Conservation (phyloP, 139 green algal species). For the Asterochloris erici region DNA sequence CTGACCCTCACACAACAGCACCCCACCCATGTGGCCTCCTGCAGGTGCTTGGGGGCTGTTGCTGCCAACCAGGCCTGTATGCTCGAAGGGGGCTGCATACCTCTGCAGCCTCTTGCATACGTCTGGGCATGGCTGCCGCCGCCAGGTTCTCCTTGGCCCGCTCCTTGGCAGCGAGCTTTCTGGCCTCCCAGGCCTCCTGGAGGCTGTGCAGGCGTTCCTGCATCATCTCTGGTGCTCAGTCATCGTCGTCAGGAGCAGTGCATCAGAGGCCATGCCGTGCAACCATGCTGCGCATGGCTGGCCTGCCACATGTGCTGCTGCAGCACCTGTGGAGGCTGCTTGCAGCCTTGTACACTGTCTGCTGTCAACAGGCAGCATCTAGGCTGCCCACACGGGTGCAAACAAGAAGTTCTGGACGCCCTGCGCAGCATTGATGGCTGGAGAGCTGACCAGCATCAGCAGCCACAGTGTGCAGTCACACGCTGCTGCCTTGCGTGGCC, state of each 20-base stretch:
- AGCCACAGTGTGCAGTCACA: too few relatives aligned
- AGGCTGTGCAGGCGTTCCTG: conserved; percentile 10
- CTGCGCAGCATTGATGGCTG: too few relatives aligned
- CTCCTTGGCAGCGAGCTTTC: conserved; percentile 8
- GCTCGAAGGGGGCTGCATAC: neutral
- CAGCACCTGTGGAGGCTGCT: too few relatives aligned
- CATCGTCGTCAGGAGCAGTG: neutral
- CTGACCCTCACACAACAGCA: too few relatives aligned
- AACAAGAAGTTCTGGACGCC: too few relatives aligned
- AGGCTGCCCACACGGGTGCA: too few relatives aligned
- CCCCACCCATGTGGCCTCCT: too few relatives aligned
- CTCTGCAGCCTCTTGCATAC: conserved; percentile 24
- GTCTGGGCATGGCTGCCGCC: conserved; percentile 21
- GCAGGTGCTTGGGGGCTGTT: neutral
- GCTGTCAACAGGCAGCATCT: too few relatives aligned
- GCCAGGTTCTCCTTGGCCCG: conserved; percentile 17
- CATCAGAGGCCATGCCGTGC: neutral
- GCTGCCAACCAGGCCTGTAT: too few relatives aligned
- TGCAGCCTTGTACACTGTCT: too few relatives aligned
- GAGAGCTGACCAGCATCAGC: too few relatives aligned
- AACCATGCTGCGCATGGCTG: neutral
- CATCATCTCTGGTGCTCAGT: neutral
- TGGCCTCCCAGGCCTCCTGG: conserved; percentile 1
- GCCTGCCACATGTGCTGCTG: neutral
- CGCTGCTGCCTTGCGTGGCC: too few relatives aligned